A percentile compares a stretch with the other conserved stretches of the same genome.
phyloP scores from a whole-genome alignment of 805 yeast genomes.

The Torulaspora franciscae region DNA sequence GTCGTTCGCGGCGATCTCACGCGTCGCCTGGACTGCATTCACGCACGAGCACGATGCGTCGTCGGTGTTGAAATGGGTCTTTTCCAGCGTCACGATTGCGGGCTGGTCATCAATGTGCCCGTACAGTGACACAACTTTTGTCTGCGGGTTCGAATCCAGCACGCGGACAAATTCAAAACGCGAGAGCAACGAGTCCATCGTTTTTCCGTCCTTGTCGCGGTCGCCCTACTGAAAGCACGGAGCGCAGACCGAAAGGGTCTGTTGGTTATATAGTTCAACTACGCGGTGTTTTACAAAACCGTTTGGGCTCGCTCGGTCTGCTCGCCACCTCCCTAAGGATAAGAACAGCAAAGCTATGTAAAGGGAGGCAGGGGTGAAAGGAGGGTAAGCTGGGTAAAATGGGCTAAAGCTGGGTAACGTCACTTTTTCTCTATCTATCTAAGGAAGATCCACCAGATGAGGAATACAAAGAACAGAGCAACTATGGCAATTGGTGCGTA shows the following conservation, averaged over 20 bases:
- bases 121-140: slow-evolving; percentile 59
- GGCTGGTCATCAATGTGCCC: slow-evolving; percentile 57
- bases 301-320: too few relatives aligned
- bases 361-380: too few relatives aligned
- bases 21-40: slow-evolving; percentile 28
- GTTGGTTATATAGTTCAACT: too few relatives aligned
- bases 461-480: slow-evolving; percentile 64
- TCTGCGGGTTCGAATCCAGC: slow-evolving; percentile 57
- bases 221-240: too few relatives aligned
- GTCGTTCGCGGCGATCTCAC: slow-evolving; percentile 62
- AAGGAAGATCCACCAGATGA: slow-evolving; percentile 78
- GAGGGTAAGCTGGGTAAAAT: neutral
- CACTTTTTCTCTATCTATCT: slow-evolving; percentile 29
- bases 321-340: too few relatives aligned
- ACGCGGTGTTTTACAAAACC: too few relatives aligned
- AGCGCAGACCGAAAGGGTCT: too few relatives aligned
- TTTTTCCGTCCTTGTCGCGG: neutral
- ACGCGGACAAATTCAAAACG: slow-evolving; percentile 45
- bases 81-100: slow-evolving; percentile 72
- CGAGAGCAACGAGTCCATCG: slow-evolving; percentile 26
- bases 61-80: slow-evolving; percentile 53
- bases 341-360: too few relatives aligned
- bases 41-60: slow-evolving; percentile 30
- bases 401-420: neutral
- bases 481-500: slow-evolving; percentile 82